Evolutionary conservation across 129 eudicot species (phyloP).

Genomic region (Centella asiatica): DNA sequence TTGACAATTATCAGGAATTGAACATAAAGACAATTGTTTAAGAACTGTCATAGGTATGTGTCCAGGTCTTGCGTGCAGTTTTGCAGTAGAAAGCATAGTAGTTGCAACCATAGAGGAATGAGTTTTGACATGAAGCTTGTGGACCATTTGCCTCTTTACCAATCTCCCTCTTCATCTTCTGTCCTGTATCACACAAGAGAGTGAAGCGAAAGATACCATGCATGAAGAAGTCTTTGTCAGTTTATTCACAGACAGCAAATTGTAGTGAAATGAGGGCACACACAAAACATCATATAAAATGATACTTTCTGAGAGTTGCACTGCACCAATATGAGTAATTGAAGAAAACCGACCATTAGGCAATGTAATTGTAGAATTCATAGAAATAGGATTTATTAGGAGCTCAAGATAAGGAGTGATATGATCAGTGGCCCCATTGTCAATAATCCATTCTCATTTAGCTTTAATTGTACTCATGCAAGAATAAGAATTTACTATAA

Average conservation of each 20-base stretch:
- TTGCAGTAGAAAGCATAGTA: neutral
- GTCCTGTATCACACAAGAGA: neutral
- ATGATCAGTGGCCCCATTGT: too few relatives aligned
- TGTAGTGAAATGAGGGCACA: neutral
- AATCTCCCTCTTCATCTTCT: neutral
- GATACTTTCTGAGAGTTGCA: too few relatives aligned
- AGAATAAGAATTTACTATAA: too few relatives aligned
- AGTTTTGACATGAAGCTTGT: neutral
- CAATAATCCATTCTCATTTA: too few relatives aligned
- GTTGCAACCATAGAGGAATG: neutral
- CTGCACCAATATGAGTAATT: neutral
- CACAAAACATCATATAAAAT: neutral
- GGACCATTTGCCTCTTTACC: neutral
- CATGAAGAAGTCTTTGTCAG: neutral
- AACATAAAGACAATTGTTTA: neutral
- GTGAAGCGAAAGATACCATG: neutral
- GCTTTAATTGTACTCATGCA: too few relatives aligned
- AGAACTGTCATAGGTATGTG: neutral
- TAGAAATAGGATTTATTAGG: too few relatives aligned
- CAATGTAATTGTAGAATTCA: too few relatives aligned
- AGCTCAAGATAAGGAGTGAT: too few relatives aligned
- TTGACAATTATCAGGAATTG: accelerated
- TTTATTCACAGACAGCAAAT: neutral
- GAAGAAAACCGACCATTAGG: neutral
- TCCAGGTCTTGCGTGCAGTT: neutral